Conservation (phyloP, 495 filamentous ascomycete species). For the Physcia stellaris region DNA sequence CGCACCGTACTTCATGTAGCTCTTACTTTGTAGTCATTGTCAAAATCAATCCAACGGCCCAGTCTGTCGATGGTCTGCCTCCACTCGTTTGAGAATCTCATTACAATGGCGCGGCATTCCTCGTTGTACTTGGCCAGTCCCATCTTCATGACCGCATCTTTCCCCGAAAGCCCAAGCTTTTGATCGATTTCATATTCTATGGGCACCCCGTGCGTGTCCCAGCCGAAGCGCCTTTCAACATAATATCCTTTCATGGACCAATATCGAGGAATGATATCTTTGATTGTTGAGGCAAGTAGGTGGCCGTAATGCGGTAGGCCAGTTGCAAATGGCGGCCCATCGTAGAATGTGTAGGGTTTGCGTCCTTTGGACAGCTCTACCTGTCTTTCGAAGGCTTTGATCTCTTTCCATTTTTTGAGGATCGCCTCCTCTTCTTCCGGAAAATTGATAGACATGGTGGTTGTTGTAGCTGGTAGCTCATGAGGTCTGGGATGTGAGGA, state of each 20-base stretch:
- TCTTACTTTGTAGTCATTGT: constrained; percentile 87
- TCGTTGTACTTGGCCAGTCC: constrained; percentile 87
- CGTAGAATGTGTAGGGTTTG: constrained; percentile 71
- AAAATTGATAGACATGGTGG: constrained; percentile 79
- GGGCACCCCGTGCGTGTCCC: constrained; percentile 92
- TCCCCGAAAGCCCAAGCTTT: constrained; percentile 79
- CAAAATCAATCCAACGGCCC: constrained; percentile 97
- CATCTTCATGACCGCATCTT: constrained; percentile 73
- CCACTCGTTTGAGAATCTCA: constrained; percentile 87
- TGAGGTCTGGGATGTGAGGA: too few relatives aligned
- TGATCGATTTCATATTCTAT: constrained; percentile 99
- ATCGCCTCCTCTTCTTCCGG: constrained; percentile 77
- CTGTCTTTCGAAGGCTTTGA: constrained; percentile 73
- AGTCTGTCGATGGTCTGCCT: constrained; percentile 75
- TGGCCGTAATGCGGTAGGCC: constrained; percentile 93
- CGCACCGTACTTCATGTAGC: background rate
- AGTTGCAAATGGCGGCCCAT: constrained; percentile 45
- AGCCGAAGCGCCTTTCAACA: constrained; percentile 58
- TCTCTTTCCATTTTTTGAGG: constrained; percentile 74
- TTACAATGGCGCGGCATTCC: constrained; percentile 88
- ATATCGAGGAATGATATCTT: constrained; percentile 91
- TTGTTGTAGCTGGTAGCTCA: background rate
- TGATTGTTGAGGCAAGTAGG: constrained; percentile 89
- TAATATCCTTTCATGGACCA: constrained; percentile 96
- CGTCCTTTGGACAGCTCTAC: constrained; percentile 59